Evolutionary conservation across 352 stramenopile species (phyloP).

Genomic region (Blastocystis sp.): DNA sequence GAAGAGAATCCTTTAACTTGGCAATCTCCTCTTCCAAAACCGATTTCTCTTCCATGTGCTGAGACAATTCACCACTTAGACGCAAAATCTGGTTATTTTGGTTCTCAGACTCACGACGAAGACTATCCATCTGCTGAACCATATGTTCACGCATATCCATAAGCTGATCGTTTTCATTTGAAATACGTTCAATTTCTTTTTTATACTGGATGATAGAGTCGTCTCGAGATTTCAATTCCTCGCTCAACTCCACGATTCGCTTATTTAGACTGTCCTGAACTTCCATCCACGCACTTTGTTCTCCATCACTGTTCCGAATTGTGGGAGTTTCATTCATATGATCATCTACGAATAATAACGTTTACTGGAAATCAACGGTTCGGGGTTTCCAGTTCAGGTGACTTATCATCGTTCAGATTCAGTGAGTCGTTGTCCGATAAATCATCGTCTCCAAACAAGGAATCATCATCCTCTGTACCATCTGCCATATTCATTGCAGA

Average conservation of each 20-base stretch:
- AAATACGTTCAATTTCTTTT: background rate
- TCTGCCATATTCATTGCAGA: slow-evolving; percentile 48
- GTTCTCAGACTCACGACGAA: background rate
- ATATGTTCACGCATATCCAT: background rate
- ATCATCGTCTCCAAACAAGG: slow-evolving; percentile 7
- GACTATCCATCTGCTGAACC: background rate
- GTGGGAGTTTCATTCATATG: too few species aligned
- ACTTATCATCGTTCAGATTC: background rate
- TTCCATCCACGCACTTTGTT: too few species aligned
- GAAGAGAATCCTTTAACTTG: background rate
- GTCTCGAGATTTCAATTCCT: too few species aligned
- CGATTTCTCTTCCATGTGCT: slow-evolving; percentile 15
- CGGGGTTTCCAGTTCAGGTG: background rate
- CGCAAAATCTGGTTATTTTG: slow-evolving; percentile 1
- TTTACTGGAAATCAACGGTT: background rate
- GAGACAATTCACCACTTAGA: background rate
- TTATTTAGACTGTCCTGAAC: too few species aligned
- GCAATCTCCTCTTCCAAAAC: background rate
- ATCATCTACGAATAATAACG: too few species aligned
- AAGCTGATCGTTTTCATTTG: background rate
- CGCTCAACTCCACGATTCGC: too few species aligned
- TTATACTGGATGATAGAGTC: background rate
- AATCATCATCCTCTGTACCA: slow-evolving; percentile 5
- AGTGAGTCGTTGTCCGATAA: background rate
- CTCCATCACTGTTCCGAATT: too few species aligned